phyloP scores from a whole-genome alignment of 1,139 yeast species.

The Candida dubliniensis region DNA sequence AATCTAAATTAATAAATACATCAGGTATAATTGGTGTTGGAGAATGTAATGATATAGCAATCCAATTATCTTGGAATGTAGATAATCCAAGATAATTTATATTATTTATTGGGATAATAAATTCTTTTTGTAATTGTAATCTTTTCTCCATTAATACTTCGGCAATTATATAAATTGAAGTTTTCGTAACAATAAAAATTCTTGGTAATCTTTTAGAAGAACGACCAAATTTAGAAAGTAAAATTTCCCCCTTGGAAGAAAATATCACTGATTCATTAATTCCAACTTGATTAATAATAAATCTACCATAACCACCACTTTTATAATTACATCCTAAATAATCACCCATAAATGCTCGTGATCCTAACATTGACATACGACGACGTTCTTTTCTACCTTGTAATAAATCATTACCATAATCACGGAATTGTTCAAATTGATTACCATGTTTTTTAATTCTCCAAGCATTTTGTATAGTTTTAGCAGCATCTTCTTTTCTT shows the following conservation, averaged over 20 bases:
- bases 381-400: constrained; percentile 87
- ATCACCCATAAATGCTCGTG: constrained; percentile 92
- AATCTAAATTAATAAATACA: constrained; percentile 71
- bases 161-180: constrained; percentile 64
- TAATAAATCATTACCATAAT: constrained; percentile 70
- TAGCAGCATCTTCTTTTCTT: constrained; percentile 86
- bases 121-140: constrained; percentile 65
- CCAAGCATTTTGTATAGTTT: constrained; percentile 81
- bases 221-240: constrained; percentile 87
- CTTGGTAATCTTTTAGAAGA: constrained; percentile 80
- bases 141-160: constrained; percentile 74
- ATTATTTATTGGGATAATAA: constrained; percentile 56
- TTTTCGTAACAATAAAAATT: constrained; percentile 65
- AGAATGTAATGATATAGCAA: constrained; percentile 63
- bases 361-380: constrained; percentile 81
- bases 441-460: constrained; percentile 79
- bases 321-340: constrained; percentile 81
- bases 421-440: constrained; percentile 79
- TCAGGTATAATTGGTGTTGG: constrained; percentile 67
- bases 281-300: constrained; percentile 64
- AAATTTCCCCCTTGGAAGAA: constrained; percentile 77
- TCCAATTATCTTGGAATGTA: constrained; percentile 87
- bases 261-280: constrained; percentile 71
- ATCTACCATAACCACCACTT: constrained; percentile 73
- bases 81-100: constrained; percentile 72